Percentiles rank a stretch among this genome's conserved stretches.
Evolutionary conservation across 768 basidiomycete genomes (phyloP).

Genomic region (Rhodotorula diobovata): DNA sequence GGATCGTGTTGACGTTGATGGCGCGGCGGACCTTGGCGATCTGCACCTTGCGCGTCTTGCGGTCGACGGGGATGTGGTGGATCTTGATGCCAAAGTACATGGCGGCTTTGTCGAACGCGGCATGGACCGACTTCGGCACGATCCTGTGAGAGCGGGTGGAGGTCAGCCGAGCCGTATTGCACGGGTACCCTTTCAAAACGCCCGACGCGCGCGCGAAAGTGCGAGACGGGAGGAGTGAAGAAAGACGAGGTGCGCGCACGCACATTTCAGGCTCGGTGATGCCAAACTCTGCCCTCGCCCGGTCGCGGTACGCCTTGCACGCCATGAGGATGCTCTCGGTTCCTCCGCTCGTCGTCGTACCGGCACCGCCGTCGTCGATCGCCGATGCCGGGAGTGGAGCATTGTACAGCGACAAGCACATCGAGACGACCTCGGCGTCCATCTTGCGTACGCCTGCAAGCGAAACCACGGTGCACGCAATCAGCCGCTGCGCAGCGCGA

Average conservation of each 20-base stretch:
- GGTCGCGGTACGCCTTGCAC: conserved; percentile 87
- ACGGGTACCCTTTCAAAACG: no score
- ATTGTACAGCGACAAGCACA: conserved; percentile 57
- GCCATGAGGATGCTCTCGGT: conserved; percentile 97
- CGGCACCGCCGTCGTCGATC: conserved; percentile 59
- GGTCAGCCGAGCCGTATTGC: no score
- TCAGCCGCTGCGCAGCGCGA: no score
- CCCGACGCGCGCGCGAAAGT: no score
- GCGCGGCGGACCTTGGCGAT: conserved; percentile 73
- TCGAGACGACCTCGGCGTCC: conserved; percentile 68
- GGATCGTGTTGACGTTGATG: conserved; percentile 35
- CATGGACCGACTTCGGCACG: conserved; percentile 77
- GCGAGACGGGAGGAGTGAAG: no score
- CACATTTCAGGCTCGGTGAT: conserved; percentile 91
- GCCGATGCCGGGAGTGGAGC: conserved; percentile 48
- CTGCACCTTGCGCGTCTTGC: conserved; percentile 69
- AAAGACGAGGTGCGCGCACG: conserved; percentile 43
- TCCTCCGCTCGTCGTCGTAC: conserved; percentile 89
- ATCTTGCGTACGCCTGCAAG: conserved; percentile 72
- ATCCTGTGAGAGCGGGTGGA: conserved; percentile 54
- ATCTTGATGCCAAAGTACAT: conserved; percentile 85
- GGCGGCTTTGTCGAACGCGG: conserved; percentile 86
- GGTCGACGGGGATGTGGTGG: conserved; percentile 76
- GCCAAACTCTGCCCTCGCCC: conserved; percentile 77
- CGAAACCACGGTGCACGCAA: no score